Evolutionary conservation across 1,139 yeast genomes (phyloP), one percentile per base, ranked within the genome.

Genomic region (Zygosaccharomyces sapae): DNA sequence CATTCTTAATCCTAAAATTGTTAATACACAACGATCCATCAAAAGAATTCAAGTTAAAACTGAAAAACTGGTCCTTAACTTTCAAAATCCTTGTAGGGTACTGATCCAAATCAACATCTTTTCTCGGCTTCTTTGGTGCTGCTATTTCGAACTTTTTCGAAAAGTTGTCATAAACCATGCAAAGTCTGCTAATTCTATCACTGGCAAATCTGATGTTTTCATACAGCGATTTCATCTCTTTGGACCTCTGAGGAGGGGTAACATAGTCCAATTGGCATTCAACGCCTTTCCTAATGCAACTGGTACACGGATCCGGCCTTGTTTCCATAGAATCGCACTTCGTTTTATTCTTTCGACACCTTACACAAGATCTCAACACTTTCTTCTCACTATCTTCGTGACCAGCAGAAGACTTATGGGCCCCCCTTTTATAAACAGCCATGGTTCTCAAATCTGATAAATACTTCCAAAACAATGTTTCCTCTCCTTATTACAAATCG

Each of bases 321-420:
- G 78, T 74, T 18, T 60, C 57, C 6, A 65, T 56, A 9, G 83
- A 83, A 58, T 81, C 83, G 64, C 87, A 82, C 55, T 75, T 78
- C 20, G 82, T 80, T 62, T 82, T 82, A 56, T 80, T 83, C 56
- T 76, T 77, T 39, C 87, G 71, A 62, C 88, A 82, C 38, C 84
- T 67, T 3, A 75, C 70, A 60, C 88, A 82, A 9, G 85, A 76
- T 55, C 80, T 79, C 49, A 81, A 68, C n/a, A 70, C 68, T 48
- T 70, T 67, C 33, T 47, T 48, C 44, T 42, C 44, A 27, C 40
- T 12, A 18, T 40, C 44, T 7, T 35, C 33, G 13, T 27, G 16
- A 16, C 35, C 16, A 5, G 8, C 20, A 13, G 22, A 6, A 38
- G 13, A 16, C 18, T 9, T 38, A 16, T n/a, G 13, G 10, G 13